These are phyloP conservation scores for Aspergillus diversus DNA, from an alignment of 495 filamentous ascomycete genomes.

Conservation along the genomic window DNA sequence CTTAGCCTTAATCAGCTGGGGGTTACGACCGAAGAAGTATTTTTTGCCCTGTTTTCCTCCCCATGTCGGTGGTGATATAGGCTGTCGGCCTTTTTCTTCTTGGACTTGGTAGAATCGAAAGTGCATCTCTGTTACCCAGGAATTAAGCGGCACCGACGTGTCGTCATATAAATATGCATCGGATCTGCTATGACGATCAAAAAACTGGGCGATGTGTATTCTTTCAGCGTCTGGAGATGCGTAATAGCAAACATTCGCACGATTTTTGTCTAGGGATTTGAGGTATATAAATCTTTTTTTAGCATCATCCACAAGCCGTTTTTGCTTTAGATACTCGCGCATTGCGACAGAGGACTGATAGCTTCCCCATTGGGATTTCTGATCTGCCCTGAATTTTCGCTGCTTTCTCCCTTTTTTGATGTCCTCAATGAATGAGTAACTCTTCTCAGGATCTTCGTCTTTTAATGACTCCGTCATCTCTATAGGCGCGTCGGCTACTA, in stretches of 20 bases:
- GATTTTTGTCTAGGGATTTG: slow-evolving; percentile 4
- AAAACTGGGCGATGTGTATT: slow-evolving; percentile 12
- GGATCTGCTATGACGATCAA: slow-evolving; percentile 16
- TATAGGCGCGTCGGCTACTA: too few species aligned
- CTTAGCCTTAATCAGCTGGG: slow-evolving; percentile 1
- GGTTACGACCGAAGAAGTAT: background rate
- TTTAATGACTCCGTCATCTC: too few species aligned
- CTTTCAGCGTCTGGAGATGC: slow-evolving; percentile 15
- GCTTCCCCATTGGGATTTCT: background rate
- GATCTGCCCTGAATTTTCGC: background rate
- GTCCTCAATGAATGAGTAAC: slow-evolving; percentile 6
- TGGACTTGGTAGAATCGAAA: slow-evolving; percentile 12
- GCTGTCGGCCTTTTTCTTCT: too few species aligned
- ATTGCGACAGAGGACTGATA: background rate
- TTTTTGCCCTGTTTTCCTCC: background rate
- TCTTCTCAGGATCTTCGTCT: background rate
- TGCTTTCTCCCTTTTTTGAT: slow-evolving; percentile 16
- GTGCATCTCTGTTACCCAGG: slow-evolving; percentile 15
- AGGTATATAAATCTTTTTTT: slow-evolving; percentile 20
- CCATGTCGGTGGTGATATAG: too few species aligned
- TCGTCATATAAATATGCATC: slow-evolving; percentile 16
- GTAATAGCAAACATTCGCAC: slow-evolving; percentile 10
- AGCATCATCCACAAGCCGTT: slow-evolving; percentile 7
- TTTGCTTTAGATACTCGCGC: background rate
- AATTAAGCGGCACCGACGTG: slow-evolving; percentile 8